phyloP scores from a whole-genome alignment of 2,329 filamentous ascomycete genomes.

The Hawksworthiomyces lignivorus region DNA sequence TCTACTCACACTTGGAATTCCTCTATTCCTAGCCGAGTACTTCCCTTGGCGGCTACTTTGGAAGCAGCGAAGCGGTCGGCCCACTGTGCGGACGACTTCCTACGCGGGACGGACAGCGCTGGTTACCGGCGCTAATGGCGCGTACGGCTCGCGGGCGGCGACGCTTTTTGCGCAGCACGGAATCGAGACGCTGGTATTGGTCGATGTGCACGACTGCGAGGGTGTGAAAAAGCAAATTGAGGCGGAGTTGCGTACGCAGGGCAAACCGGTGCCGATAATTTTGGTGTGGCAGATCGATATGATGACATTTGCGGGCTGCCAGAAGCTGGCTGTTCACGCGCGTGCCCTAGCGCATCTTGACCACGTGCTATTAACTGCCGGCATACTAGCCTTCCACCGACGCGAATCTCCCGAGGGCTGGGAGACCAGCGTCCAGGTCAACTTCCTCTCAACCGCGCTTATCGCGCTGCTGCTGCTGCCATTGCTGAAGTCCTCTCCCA shows the following conservation, averaged over 20 bases:
- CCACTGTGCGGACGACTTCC: slow-evolving; percentile 26
- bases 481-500: slow-evolving; percentile 16
- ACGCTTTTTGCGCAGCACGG: slow-evolving; percentile 28
- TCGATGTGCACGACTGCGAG: slow-evolving; percentile 26
- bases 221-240: slow-evolving; percentile 27
- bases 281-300: slow-evolving; percentile 29
- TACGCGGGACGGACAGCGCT: slow-evolving; percentile 28
- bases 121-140: slow-evolving; percentile 29
- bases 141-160: slow-evolving; percentile 28
- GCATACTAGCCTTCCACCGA: slow-evolving; percentile 28
- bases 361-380: slow-evolving; percentile 29
- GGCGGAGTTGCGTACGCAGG: slow-evolving; percentile 19
- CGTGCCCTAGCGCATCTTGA: slow-evolving; percentile 23
- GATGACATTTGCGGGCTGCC: slow-evolving; percentile 28
- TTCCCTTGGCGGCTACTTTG: slow-evolving; percentile 27
- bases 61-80: slow-evolving; percentile 25
- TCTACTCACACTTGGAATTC: slow-evolving; percentile 23
- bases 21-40: slow-evolving; percentile 25
- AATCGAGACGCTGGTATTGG: slow-evolving; percentile 27
- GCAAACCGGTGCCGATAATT: slow-evolving; percentile 23
- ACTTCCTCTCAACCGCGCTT: slow-evolving; percentile 28
- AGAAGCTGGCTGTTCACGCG: slow-evolving; percentile 23
- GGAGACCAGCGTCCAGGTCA: slow-evolving; percentile 32
- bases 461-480: slow-evolving; percentile 26
- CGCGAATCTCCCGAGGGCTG: slow-evolving; percentile 30